These are phyloP conservation scores for Chenopodium quinoa DNA, from an alignment of 148 eudicot genomes.

Conservation along the genomic window DNA sequence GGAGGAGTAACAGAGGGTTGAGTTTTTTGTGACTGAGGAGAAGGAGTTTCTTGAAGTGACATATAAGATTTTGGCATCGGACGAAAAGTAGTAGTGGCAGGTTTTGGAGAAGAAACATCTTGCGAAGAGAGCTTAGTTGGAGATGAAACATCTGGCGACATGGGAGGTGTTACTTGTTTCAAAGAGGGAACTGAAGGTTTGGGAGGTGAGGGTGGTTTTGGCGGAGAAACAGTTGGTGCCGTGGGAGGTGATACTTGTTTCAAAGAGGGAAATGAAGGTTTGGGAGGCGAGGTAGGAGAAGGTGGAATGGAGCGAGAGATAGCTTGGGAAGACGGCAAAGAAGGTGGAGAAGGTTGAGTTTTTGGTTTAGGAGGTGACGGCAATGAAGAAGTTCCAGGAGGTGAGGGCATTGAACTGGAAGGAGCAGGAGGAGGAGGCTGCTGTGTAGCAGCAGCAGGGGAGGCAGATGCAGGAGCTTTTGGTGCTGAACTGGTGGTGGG, in stretches of 20 bases:
- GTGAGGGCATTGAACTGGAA: conserved; percentile 7
- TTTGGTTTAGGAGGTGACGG: conserved; percentile 24
- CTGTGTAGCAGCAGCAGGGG: background rate
- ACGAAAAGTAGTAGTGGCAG: no score
- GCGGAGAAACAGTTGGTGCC: background rate
- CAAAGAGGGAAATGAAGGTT: conserved; percentile 1
- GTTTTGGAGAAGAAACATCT: background rate
- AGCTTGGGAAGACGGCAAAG: conserved; percentile 9
- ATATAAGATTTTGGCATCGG: no score
- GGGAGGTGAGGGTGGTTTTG: background rate
- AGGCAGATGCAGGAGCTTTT: background rate
- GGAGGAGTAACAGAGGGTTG: conserved; percentile 37
- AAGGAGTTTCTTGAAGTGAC: conserved; percentile 24
- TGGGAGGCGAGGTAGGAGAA: conserved; percentile 13
- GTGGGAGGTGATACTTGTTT: background rate
- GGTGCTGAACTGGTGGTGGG: background rate
- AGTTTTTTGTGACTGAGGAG: conserved; percentile 35
- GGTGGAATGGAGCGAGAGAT: conserved; percentile 7
- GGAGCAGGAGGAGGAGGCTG: conserved; percentile 6
- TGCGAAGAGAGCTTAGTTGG: background rate
- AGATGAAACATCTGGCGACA: background rate
- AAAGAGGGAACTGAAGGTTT: background rate
- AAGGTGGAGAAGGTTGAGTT: conserved; percentile 7
- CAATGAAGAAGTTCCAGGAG: conserved; percentile 7
- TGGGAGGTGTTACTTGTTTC: background rate